Evolutionary conservation across 306 rosid species (phyloP).

Genomic region (Betula pendula): DNA sequence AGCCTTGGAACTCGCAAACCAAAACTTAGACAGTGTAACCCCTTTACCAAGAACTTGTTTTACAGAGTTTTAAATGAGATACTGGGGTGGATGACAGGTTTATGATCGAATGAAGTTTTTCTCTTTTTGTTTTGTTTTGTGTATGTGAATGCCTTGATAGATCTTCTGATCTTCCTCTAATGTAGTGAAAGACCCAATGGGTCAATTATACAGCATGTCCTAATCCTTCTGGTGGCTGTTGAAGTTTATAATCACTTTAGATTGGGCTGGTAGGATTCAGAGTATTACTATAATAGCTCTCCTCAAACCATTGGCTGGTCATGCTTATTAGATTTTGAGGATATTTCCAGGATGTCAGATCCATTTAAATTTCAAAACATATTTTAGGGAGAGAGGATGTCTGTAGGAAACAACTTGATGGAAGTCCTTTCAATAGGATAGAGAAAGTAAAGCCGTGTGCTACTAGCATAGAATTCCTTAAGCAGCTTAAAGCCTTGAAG

Average conservation of each 20-base stretch:
- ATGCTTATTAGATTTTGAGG: background rate
- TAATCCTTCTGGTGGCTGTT: background rate
- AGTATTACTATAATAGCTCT: background rate
- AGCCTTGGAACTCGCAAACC: background rate
- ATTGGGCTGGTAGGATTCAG: background rate
- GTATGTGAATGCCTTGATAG: too few relatives aligned
- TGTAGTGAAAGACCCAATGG: background rate
- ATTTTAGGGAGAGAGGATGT: background rate
- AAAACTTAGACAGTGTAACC: too few relatives aligned
- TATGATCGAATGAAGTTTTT: too few relatives aligned
- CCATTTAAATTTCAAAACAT: background rate
- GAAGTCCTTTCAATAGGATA: background rate
- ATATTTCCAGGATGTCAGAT: background rate
- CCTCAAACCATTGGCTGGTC: background rate
- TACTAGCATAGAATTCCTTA: background rate
- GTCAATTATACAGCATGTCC: background rate
- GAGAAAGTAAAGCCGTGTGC: background rate
- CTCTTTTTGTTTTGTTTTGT: too few relatives aligned
- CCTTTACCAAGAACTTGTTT: too few relatives aligned
- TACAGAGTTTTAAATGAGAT: too few relatives aligned
- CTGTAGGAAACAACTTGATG: background rate
- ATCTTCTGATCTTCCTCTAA: background rate
- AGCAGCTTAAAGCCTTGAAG: background rate
- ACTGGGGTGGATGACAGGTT: too few relatives aligned
- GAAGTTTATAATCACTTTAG: background rate